Percentiles rank a stretch among this genome's conserved stretches.
These are phyloP conservation scores for Sordariomycetes sp. DNA, from an alignment of 2,329 filamentous ascomycete genomes.

Conservation along the genomic window DNA sequence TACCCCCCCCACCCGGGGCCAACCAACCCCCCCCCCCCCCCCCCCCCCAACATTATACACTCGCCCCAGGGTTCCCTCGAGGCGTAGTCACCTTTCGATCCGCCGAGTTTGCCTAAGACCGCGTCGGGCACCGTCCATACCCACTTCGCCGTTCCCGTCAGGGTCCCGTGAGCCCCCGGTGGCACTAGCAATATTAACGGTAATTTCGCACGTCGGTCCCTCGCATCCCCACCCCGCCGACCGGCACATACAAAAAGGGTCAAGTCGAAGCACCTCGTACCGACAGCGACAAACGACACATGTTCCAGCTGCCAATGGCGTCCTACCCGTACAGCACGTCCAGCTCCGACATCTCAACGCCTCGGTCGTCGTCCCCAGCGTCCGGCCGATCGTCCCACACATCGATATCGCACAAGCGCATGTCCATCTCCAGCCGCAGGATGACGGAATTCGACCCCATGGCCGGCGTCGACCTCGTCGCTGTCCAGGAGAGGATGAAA, in stretches of 20 bases:
- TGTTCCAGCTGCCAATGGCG: slow-evolving; percentile 4
- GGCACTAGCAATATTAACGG: background rate
- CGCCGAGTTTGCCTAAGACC: background rate
- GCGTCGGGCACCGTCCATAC: background rate
- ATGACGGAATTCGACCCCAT: slow-evolving; percentile 40
- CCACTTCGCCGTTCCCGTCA: slow-evolving; percentile 2
- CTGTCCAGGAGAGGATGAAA: slow-evolving; percentile 47
- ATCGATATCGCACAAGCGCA: slow-evolving; percentile 36
- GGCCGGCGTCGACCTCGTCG: slow-evolving; percentile 39
- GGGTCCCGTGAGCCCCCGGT: background rate
- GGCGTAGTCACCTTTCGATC: background rate
- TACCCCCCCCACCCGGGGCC: too few relatives aligned
- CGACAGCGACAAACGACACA: background rate
- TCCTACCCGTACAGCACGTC: slow-evolving; percentile 21
- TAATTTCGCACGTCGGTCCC: slow-evolving; percentile 3
- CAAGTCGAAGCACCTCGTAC: background rate
- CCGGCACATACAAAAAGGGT: background rate
- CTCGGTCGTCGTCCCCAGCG: slow-evolving; percentile 38
- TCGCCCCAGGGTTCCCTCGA: background rate
- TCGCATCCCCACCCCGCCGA: background rate
- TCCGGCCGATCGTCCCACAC: slow-evolving; percentile 33
- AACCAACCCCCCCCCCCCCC: too few relatives aligned
- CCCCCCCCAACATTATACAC: background rate
- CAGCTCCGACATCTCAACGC: slow-evolving; percentile 38
- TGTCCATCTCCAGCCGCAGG: slow-evolving; percentile 35